Base-by-base conservation (phyloP, 2,329 filamentous ascomycete genomes). In the Mollisia scopiformis region DNA sequence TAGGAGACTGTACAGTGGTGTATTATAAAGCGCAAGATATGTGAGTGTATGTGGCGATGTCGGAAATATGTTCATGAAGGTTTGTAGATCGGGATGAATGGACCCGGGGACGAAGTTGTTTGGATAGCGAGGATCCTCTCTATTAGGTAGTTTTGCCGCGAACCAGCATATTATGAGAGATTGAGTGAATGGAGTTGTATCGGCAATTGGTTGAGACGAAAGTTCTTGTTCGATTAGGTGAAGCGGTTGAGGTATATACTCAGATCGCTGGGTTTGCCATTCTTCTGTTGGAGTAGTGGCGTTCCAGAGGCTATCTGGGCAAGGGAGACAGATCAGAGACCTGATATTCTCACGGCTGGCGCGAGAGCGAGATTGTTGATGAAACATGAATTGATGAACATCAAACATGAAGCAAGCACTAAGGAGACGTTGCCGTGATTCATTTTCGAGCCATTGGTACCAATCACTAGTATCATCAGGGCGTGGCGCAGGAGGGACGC, bases 371-470 rank as follows among this genome's bases (percentile, higher is more conserved):
- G 75, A 76, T 64, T 83, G 81, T 71, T 87, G 81, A 50, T 70
- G 68, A 66, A 84, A 86, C 63, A 81, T 75, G 63, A 82, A 79
- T 68, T 82, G 79, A 62, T 86, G 84, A 6, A 81, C 76, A 69
- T 87, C 84, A 58, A 84, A 75, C 56, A 85, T 73, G 71, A 86
- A 85, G 73, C 83, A 87, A 14, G 79, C 80, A 33, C 81, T 76
- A n/a, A 85, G 74, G 28, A 87, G 76, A 43, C 85, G 80, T 58
- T 82, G 80, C 57, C 76, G 77, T 7, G 81, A 76, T 72, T 88
- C 85, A 53, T 74, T 71, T 49, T 80, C 73, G 41, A 86, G 71
- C 85, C 85, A 87, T 61, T 73, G 68, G 39, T 73, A 75, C 84
- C 84, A 87, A 49, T 68, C 59, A 21, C 30, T 62, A 8, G 64